Evolutionary conservation across 805 yeast genomes (phyloP), one percentile per base, ranked within the genome.

Genomic region (Suhomyces emberorum): DNA sequence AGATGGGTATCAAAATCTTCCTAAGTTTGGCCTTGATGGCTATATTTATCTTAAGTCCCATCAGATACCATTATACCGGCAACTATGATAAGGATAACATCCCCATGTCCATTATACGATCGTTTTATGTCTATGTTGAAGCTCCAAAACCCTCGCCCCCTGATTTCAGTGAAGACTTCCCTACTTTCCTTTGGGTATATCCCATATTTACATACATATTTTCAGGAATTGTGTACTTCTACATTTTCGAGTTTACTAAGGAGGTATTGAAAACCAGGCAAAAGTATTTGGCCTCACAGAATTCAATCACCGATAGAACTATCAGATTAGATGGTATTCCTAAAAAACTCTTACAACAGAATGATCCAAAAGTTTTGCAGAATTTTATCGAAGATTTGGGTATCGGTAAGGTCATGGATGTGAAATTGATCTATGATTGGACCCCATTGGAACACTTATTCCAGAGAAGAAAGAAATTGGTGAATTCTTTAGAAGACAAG

Each of bases 281-380:
- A 47, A 65, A 70, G 44, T 77, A 75, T 51, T 57, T 78, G 39
- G 83, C 83, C 0, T 66, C 77, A 4, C 83, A 78, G 48, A 67
- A 75, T 54, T 72, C 81, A 12, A 61, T 78, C 32, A 76, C 81
- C 2, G 83, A 78, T 53, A 56, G 82, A 41, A 78, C 83, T 4
- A 75, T 78, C 30, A 57, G 70, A 32, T 56, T 78, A 12, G 74
- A 75, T 31, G 77, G 78, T 25, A 76, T 78, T 14, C 83, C 83
- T 1, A 56, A 54, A 28, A 53, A 60, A 25, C 55, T 78, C 46
- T 40, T 65, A 29, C 43, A 41, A 22, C 52, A 47, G 18, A 60
- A 67, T 31, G 62, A 65, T 42, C 77, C 75, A 12, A 45, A 45
- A 5, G 62, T 64, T 3, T 57, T 78, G 33, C 72, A 70, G 37